phyloP scores from a whole-genome alignment of 2,329 filamentous ascomycete genomes.

The Fusarium protoensiforme region DNA sequence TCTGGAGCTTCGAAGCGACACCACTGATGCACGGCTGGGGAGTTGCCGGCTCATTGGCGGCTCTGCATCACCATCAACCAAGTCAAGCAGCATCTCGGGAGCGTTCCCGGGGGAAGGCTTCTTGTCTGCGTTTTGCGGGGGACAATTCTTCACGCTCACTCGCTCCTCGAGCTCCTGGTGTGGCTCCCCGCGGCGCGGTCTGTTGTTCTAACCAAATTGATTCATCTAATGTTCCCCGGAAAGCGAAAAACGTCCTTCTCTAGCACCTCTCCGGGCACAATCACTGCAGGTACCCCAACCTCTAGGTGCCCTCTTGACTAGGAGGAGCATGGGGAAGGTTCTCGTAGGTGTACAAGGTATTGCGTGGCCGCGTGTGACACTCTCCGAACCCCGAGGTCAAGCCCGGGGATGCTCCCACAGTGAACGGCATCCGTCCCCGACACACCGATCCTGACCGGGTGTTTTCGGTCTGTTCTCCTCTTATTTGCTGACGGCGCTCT shows the following conservation, averaged over 20 bases:
- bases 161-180: conserved; percentile 3
- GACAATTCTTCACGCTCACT: conserved; percentile 30
- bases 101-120: conserved; percentile 11
- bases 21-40: neutral
- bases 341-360: conserved; percentile 36
- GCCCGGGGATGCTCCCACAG: conserved; percentile 28
- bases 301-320: conserved; percentile 28
- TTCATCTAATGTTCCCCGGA: conserved; percentile 34
- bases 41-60: neutral
- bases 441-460: conserved; percentile 23
- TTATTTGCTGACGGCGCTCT: conserved; percentile 40
- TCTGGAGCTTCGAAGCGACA: neutral
- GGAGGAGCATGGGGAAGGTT: conserved; percentile 35
- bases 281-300: conserved; percentile 36
- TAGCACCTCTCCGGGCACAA: conserved; percentile 25
- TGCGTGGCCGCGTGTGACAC: conserved; percentile 22
- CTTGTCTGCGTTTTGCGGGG: conserved; percentile 36
- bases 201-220: conserved; percentile 37
- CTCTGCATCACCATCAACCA: neutral
- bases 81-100: conserved; percentile 16
- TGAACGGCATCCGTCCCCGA: conserved; percentile 31
- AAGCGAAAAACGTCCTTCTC: conserved; percentile 24
- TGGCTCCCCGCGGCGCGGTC: conserved; percentile 8
- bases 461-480: conserved; percentile 10
- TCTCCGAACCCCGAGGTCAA: conserved; percentile 42